Base-by-base conservation (phyloP, 805 yeast species). In the Kurtzmaniella fragi region DNA sequence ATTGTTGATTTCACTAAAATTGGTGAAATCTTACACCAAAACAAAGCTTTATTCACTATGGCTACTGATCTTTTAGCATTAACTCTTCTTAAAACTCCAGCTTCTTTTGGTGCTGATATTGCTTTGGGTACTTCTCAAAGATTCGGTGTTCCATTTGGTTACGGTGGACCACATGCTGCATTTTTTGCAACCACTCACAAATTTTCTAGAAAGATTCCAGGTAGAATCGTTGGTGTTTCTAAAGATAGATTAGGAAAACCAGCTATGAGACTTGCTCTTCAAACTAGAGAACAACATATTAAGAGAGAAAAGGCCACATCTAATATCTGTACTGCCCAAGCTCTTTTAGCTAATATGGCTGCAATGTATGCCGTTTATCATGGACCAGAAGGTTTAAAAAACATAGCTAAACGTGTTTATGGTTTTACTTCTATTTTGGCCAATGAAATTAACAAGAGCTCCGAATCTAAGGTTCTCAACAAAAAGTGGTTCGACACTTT, bases 131-230 rank as follows among this genome's bases (percentile, higher is more conserved):
- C 89, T 7, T 76, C 97, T 4, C 99, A 93, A 71, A 75, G 99
- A 61, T 88, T 93, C 52, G 99, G 99, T 54, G 97, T 91, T 30
- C 98, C 99, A 40, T 77, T 91, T 70, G 99, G 98, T 5, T 93
- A 80, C 58, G 99, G 99, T 55, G 99, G 99, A 15, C 99, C 99
- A 3, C 99, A 93, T 61, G 98, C 99, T 34, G 99, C 96, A 0
- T 93, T 87, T 66, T 90, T 93, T 52, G 87, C 98, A 7, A 95
- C 91, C 31, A 73, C 78, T n/a, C 78, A 80, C 43, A 74, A 79
- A 40, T 73, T 84, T 50, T 86, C 87, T 57, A 79, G 99, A 58
- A 93, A 90, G 63, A 88, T 93, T 61, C 99, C 99, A 2, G 99
- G 99, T 32, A 78, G 99, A 67, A 77, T 93, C 40, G 90, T 93